A percentile compares a stretch with the other conserved stretches of the same genome.
These are phyloP conservation scores for Malus fusca DNA, from an alignment of 306 rosid genomes.

Conservation along the genomic window DNA sequence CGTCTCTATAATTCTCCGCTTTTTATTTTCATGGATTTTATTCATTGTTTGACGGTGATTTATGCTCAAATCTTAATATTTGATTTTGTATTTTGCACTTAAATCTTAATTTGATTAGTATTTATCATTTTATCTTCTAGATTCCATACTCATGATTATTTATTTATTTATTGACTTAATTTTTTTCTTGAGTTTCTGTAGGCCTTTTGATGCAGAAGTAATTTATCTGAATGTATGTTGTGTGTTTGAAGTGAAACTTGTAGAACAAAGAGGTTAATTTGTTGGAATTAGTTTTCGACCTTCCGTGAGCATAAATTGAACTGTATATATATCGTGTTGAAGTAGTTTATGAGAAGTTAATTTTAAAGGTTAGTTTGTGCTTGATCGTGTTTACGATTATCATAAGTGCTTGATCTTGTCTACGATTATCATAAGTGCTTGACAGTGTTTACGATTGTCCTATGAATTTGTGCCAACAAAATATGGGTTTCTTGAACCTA, in stretches of 20 bases:
- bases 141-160: background rate
- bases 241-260: background rate
- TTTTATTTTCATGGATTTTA: background rate
- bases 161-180: background rate
- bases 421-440: background rate
- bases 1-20: slow-evolving; percentile 13
- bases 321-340: background rate
- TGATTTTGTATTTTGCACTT: background rate
- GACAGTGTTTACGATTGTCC: background rate
- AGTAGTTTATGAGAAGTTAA: background rate
- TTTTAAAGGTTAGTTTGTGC: background rate
- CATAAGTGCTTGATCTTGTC: background rate
- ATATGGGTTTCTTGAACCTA: slow-evolving; percentile 11
- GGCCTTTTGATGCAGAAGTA: background rate
- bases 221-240: background rate
- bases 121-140: background rate
- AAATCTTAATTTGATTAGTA: background rate
- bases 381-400: background rate
- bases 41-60: background rate
- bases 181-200: background rate
- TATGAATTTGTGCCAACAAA: background rate
- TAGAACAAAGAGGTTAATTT: background rate
- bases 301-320: background rate
- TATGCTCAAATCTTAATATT: background rate
- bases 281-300: background rate